Evolutionary conservation across 2,329 filamentous ascomycete species (phyloP), one percentile per base, ranked within the genome.

Genomic region (Colletotrichum abscissum): DNA sequence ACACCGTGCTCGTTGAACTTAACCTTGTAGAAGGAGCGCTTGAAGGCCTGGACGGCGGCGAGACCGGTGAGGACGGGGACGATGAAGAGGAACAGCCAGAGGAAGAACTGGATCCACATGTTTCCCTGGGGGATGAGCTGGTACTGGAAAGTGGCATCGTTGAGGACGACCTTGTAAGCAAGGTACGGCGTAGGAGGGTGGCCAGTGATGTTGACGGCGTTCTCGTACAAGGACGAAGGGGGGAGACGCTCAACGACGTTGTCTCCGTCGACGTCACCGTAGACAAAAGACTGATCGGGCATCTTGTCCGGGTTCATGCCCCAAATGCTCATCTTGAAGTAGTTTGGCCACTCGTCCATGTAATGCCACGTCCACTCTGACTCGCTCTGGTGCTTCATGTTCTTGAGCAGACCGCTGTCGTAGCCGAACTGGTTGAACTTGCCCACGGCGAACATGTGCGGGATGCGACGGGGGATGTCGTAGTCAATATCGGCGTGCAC

Each of bases 321-420:
- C 91, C 91, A 93, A 8, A 91, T 85, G 76, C 92, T 93, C 74
- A 92, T 81, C 77, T 92, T 90, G 73, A 90, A 88, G 60, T 87
- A 82, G 7, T 88, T 87, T 14, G 91, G 91, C 87, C 90, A 93
- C 77, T 93, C 91, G 2, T 86, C 84, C 86, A 92, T 88, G 72
- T 92, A 90, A 74, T 90, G 85, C 76, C 88, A 89, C 19, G 84
- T 82, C 91, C 91, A 93, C 7, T 83, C 81, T 7, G 85, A 84
- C 65, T 89, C 85, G 22, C 81, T 79, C 6, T 82, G 82, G 63
- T 89, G 84, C 24, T 82, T 78, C 82, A 92, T 87, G 6, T 81
- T 75, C 67, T 91, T 91, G 2, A 83, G 78, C 24, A 92, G 78
- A 3, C 91, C 91, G 35, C 86, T 84, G 78, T 93, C 91, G 76